Evolutionary conservation across 805 yeast genomes (phyloP), one percentile per base, ranked within the genome.

Genomic region (Ogataea wickerhamii): DNA sequence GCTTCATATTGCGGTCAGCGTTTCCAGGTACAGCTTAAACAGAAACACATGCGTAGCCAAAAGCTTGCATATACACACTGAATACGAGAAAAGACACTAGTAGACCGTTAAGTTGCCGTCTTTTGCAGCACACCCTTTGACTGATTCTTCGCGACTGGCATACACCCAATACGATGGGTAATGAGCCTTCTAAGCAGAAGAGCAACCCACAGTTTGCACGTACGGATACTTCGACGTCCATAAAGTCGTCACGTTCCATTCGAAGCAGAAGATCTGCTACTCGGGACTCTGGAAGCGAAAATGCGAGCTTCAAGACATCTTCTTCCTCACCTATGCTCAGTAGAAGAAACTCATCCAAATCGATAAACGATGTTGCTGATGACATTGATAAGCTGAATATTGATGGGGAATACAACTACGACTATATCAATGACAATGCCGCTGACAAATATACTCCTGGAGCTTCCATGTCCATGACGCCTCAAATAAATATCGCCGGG

Each of bases 181-280:
- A 60, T 43, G 64, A 60, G 47, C 49, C 61, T 3, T 60, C 65
- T 3, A 60, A 60, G 38, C 57, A 51, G 17, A 56, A 51, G 34
- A 43, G 50, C 5, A 41, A 36, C 28, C 49, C 62, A 19, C 51
- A 49, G 21, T 55, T 60, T 31, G 38, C 54, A 6, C 47, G 65
- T 29, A 45, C 63, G 4, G 64, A 60, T 43, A 60, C 65, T 1
- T 44, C 53, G 10, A 56, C 56, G 4, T 60, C 65, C 10, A 47
- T 50, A 4, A 46, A 46, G 42, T 58, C 63, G 4, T 45, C 52
- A 2, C 48, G 58, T 34, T 60, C 65, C 2, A 36, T 60, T 2
- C 51, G 60, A 34, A 54, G 61, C 34, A 46, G 53, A 32, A 49
- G 49, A 18, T 58, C 64, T 4, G 31, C 30, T 28, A 35, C 36